Conservation (phyloP, 2,329 filamentous ascomycete genomes). For the Pochonia chlamydosporia region DNA sequence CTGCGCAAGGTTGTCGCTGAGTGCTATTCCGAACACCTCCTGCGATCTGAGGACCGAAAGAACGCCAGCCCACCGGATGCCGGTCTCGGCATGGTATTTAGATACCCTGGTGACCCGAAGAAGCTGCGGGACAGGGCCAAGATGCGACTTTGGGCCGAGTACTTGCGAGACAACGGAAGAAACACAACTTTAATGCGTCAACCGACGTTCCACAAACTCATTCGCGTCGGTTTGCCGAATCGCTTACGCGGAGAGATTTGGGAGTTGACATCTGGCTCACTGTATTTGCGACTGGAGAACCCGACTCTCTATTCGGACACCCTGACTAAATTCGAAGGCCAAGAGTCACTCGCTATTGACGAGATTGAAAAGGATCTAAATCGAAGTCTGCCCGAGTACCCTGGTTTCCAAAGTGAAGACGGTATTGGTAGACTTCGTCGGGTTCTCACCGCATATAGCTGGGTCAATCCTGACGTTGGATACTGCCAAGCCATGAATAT, state of each 20-base stretch:
- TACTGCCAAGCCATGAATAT: conserved; percentile 99
- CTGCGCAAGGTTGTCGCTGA: conserved; percentile 73
- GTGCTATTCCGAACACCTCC: conserved; percentile 86
- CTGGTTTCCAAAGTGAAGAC: conserved; percentile 93
- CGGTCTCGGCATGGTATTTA: conserved; percentile 84
- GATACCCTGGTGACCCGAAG: conserved; percentile 89
- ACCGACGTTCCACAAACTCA: conserved; percentile 95
- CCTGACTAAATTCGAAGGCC: conserved; percentile 72
- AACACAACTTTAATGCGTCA: conserved; percentile 90
- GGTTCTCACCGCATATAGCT: conserved; percentile 95
- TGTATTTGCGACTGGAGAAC: conserved; percentile 81
- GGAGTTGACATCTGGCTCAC: conserved; percentile 88
- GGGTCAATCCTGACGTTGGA: conserved; percentile 90
- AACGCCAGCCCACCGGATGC: conserved; percentile 67
- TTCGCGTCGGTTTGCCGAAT: conserved; percentile 91
- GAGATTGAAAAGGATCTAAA: conserved; percentile 99
- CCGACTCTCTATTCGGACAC: conserved; percentile 82
- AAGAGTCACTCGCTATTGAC: conserved; percentile 90
- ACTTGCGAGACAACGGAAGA: conserved; percentile 88
- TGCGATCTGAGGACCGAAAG: conserved; percentile 58
- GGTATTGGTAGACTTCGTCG: conserved; percentile 85
- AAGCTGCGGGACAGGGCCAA: conserved; percentile 94
- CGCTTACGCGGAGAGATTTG: conserved; percentile 89
- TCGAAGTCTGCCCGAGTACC: conserved; percentile 91
- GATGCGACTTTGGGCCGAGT: conserved; percentile 96